Base-by-base conservation (phyloP, 306 rosid genomes). In the Urtica urens region DNA sequence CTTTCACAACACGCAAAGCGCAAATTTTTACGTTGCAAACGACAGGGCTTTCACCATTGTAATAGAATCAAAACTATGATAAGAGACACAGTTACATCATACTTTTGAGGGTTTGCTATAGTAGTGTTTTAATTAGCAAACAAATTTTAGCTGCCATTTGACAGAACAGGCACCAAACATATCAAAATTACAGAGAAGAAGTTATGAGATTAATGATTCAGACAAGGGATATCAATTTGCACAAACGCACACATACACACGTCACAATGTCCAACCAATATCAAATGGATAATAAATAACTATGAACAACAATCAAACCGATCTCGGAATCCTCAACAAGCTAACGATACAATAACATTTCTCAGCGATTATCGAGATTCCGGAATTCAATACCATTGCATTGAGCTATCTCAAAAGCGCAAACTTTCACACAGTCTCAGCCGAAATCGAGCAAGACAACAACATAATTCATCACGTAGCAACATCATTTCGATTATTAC, bases 251-350 rank as follows among this genome's bases (percentile, higher is more conserved):
- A n/a, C n/a, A n/a, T n/a, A n/a, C n/a, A 30, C 18, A 10, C 15
- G 10, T 8, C 14, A 17, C 25, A 46, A 46, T 3, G 25, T 10
- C 8, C 20, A 16, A 34, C 19, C 25, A 31, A n/a, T 22, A 58
- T 9, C 23, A 46, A 35, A 35, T n/a, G 24, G 17, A n/a, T n/a
- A n/a, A n/a, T n/a, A 23, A 34, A 46, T 25, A 7, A 28, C 40
- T 11, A 41, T 28, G 22, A 18, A 31, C 23, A 27, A 57, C 21
- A 16, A 10, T 23, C 27, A 39, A 62, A 40, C 62, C 52, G 59
- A 66, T 63, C 76, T 60, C 52, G 51, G 60, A 63, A 64, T 55
- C 41, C 72, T 60, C 62, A 64, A 41, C 68, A 57, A 38, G 58
- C 66, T 6, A 46, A 64, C 31, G 38, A 54, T 46, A 35, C 37